Base-by-base conservation (phyloP, 352 stramenopile species). In the Phytopythium litorale region DNA sequence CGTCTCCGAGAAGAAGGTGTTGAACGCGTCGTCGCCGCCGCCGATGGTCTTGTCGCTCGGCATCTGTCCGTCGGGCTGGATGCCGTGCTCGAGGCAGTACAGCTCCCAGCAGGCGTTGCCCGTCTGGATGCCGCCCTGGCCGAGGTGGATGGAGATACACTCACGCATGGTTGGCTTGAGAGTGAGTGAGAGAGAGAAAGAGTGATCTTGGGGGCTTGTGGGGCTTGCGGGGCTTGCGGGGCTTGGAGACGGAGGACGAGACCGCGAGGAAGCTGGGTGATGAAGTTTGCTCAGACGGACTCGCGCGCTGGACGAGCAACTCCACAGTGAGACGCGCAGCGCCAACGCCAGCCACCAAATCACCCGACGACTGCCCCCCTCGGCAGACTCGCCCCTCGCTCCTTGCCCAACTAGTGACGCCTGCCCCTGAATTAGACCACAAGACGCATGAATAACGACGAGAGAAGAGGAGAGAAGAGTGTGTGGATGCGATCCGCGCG, bases 121-220 rank as follows among this genome's bases (percentile, higher is more conserved):
- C 7, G 71, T 61, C 63, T 94, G 85, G 70, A 94, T 84, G 67
- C 89, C 94, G 64, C 86, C 96, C 71, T 99, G 95, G 68, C 95
- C 94, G 62, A 99, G 87, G 78, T 99, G 96, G 69, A 99, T 97
- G 45, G 91, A 98, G 67, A 99, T 95, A 75, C 96, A 96, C 74
- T 98, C 96, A 79, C 89, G 86, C 89, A 97, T 97, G 33, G 55
- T 63, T 51, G 51, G 33, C 32, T 57, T 46, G 33, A 57, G 18
- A 38, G 18, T 6, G 28, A 43, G 51, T 6, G 28, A 43, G 51
- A 23, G 6, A 40, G 7, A 23, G 40, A 21, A 16, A 19, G 7
- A 21, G 21, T n/a, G 23, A 23, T 28, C 35, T 33, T n/a, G 46
- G 19, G 16, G 21, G 21, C 28, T 32, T 32, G 21, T 3, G 19